Base-by-base conservation (phyloP, 805 yeast species). In the Saccharomycopsis schoenii region DNA sequence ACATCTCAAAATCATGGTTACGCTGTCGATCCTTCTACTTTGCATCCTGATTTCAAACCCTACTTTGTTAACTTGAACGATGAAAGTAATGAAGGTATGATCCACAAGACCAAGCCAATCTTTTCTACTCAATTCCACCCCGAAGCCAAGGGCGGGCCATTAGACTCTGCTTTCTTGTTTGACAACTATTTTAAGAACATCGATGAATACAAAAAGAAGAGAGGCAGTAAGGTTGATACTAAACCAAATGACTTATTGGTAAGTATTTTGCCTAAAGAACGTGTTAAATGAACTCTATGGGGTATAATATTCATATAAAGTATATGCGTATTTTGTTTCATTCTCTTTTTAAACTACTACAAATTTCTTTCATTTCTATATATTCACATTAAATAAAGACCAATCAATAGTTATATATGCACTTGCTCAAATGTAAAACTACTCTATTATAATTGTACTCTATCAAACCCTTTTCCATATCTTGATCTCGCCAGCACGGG, bases 1-100 rank as follows among this genome's bases (percentile, higher is more conserved):
- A 94, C 99, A 12, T 93, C 98, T 34, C 99, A 94, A 79, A 94
- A 94, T 77, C 99, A 96, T 73, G 99, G 99, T 65, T 94, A 90
- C 71, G 99, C 98, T 9, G 98, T 96, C 56, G 97, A 92, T 71
- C 86, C 85, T 15, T 67, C 74, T 25, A 87, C 97, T 39, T 80
- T 94, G 68, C 85, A 86, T 60, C 69, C 80, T 12, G 89, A 86
- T 60, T 93, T 88, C 83, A 83, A 84, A 77, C 93, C 92, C 68
- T 93, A 86, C 73, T 94, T 94, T 72, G 82, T 92, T 67, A 94
- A 94, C 77, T 80, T 93, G 75, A 94, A 94, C 73, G 99, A 94
- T 74, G 86, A 90, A 72, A 88, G 96, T 60, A 94, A 94, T 74
- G 99, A 94, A 77, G 99, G 99, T 69, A 91, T 94, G 96, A 86